Evolutionary conservation across 106 monocot species (phyloP), one percentile per base, ranked within the genome.

Genomic region (Hemerocallis citrina): DNA sequence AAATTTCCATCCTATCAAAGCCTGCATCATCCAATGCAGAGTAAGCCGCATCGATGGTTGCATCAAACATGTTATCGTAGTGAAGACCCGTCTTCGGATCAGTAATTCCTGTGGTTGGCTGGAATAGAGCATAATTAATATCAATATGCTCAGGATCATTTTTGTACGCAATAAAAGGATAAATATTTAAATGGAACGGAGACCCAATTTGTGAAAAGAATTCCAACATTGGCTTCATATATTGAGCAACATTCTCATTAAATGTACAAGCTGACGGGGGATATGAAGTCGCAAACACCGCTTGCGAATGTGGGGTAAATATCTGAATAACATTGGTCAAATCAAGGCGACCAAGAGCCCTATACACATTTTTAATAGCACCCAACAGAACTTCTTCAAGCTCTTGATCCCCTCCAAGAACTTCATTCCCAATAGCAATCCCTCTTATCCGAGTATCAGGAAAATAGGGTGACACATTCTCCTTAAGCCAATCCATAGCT

Each of bases 11-110:
- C 22, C 73, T 66, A 1, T 50, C 54, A 63, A 78, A 89, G 8
- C 89, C 89, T 11, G 83, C 79, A 55, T 80, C 73, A 33, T 81
- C 82, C 33, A 95, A 68, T 32, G 94, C 94, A 27, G 75, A 70
- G 72, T 90, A 90, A 45, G 76, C 75, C 43, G 89, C 94, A 76
- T 95, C 94, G 39, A 95, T 49, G 40, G 78, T 75, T 38, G 94
- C 94, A 63, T 95, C 86, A 57, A 95, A 79, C 94, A 95, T 95
- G 71, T 95, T 95, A 49, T 95, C 89, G 63, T 95, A 95, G 36
- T 86, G 85, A 48, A 95, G 62, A 63, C 55, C 67, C 7, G 94
- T 72, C 42, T 83, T 86, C 22, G 68, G 64, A 68, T 95, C 94
- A 29, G 74, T 71, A 17, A 89, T 64, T 63, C 94, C 94, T 23